Percentiles rank a stretch among this genome's conserved stretches.
These are phyloP conservation scores for Graphilbum sp. DNA, from an alignment of 2,329 filamentous ascomycete species.

Conservation along the genomic window DNA sequence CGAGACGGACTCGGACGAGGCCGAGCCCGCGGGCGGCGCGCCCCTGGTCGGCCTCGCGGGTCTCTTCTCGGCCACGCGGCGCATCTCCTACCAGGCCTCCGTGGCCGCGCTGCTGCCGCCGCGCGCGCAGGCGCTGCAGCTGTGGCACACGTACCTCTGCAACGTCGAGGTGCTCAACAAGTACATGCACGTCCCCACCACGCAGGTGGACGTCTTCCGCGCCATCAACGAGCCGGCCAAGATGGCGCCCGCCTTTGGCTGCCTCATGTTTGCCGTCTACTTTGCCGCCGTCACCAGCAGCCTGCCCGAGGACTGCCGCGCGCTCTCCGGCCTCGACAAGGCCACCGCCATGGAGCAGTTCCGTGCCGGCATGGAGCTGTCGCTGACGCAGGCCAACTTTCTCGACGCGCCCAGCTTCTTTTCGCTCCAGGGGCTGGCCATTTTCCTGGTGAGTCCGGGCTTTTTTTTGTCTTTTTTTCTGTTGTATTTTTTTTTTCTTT, in stretches of 20 bases:
- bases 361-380: constrained; percentile 8
- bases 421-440: constrained; percentile 7
- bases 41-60: constrained; percentile 5
- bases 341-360: constrained; percentile 5
- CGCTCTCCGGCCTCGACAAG: constrained; percentile 9
- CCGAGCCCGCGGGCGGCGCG: neutral
- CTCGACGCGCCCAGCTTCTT: constrained; percentile 10
- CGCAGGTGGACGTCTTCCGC: constrained; percentile 8
- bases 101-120: constrained; percentile 6
- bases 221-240: constrained; percentile 7
- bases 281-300: constrained; percentile 8
- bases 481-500: no score
- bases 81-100: neutral
- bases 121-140: constrained; percentile 5
- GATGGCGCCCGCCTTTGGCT: constrained; percentile 2
- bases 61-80: constrained; percentile 1
- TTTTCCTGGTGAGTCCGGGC: constrained; percentile 8
- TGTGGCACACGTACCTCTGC: constrained; percentile 10
- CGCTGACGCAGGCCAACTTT: constrained; percentile 9
- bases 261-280: constrained; percentile 11
- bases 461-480: no score
- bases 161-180: constrained; percentile 10
- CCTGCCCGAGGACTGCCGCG: constrained; percentile 6
- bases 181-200: constrained; percentile 10
- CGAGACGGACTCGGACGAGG: constrained; percentile 1